Base-by-base conservation (phyloP, 345 rosid genomes). In the Salix dunnii region DNA sequence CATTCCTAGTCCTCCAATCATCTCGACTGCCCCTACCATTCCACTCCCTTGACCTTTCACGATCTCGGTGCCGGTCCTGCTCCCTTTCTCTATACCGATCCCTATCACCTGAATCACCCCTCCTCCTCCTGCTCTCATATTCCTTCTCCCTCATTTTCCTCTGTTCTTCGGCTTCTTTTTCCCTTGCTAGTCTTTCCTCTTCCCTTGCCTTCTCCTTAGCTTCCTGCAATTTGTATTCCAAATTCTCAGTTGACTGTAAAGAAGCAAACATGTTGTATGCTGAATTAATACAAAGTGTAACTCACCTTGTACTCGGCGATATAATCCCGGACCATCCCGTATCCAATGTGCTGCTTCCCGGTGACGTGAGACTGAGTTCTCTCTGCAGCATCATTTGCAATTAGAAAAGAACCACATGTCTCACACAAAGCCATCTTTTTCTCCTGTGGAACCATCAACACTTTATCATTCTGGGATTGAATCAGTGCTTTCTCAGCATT, bases 331-430 rank as follows among this genome's bases (percentile, higher is more conserved):
- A 93, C 99, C 98, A 96, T 70, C 79, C 99, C 98, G 75, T 91
- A 96, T 66, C 99, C 99, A 74, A 96, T 87, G 84, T 96, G 99
- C 78, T 96, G 99, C 89, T 96, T 96, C 79, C 99, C 98, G 0
- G 86, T 84, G 83, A 96, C 87, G 83, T 96, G 98, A 84, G 99
- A 96, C 80, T 94, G 97, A 71, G 97, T 92, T 83, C 99, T 94
- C 86, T 96, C 98, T 43, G 86, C 89, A 70, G 95, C 99, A 77
- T 96, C 99, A 86, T 92, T 96, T 72, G 99, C 98, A 60, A 96
- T 89, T 10, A 96, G 90, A 86, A 96, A 96, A 71, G 99, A 96
- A 65, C 99, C 99, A 85, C 99, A 96, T 62, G 90, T 88, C 89
- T 96, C 98, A 79, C 99, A 93, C 71, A 93, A 79, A 36, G 92